These are phyloP conservation scores for Peronospora belbahrii DNA, from an alignment of 352 stramenopile genomes.

Conservation along the genomic window DNA sequence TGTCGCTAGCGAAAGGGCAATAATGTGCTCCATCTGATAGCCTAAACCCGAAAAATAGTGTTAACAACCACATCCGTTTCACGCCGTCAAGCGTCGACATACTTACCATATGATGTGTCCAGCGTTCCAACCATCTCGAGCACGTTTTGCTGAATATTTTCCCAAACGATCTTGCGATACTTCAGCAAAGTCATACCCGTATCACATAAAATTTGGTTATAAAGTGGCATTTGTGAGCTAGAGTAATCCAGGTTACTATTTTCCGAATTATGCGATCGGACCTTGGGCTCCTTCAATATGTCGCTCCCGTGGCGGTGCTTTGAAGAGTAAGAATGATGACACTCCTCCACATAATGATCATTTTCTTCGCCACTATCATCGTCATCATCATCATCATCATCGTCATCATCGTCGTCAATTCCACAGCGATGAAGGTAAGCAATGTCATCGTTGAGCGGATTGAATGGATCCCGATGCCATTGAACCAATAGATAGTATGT, in stretches of 20 bases:
- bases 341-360: conserved; percentile 32
- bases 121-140: conserved; percentile 65
- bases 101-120: conserved; percentile 59
- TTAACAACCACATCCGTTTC: conserved; percentile 3
- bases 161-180: conserved; percentile 82
- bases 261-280: conserved; percentile 24
- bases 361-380: conserved; percentile 48
- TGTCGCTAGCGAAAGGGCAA: conserved; percentile 67
- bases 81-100: background rate
- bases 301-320: conserved; percentile 8
- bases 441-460: conserved; percentile 60
- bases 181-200: conserved; percentile 71
- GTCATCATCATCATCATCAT: conserved; percentile 71
- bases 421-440: conserved; percentile 73
- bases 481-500: conserved; percentile 85
- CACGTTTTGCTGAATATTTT: conserved; percentile 78
- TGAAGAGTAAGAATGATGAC: conserved; percentile 18
- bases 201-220: conserved; percentile 65
- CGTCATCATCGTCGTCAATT: conserved; percentile 74
- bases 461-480: conserved; percentile 85
- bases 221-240: conserved; percentile 29
- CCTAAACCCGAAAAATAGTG: conserved; percentile 23
- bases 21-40: conserved; percentile 86
- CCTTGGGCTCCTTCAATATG: conserved; percentile 11
- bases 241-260: conserved; percentile 30